Evolutionary conservation across 1,284 basidiomycete species (phyloP), one percentile per base, ranked within the genome.

Genomic region (Neotropicomus parvogracilis): DNA sequence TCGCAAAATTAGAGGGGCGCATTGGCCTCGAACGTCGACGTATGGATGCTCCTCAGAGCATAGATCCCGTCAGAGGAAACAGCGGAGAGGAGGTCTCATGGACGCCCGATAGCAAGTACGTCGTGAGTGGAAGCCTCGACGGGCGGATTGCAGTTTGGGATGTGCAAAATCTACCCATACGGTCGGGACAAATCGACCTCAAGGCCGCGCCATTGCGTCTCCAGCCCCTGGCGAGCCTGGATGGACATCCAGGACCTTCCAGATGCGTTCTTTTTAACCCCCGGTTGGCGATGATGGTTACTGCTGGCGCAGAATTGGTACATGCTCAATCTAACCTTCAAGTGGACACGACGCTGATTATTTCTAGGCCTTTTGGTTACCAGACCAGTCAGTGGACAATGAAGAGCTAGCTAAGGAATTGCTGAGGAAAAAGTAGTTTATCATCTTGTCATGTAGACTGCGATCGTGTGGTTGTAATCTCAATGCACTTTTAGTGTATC

Each of bases 41-140:
- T 35, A 64, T 79, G 41, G 75, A 71, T 35, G 69, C 73, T 1
- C 78, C 75, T 26, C 73, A 73, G 20, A 79, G 71, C 42, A 83
- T 90, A 44, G 81, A 85, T 57, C 87, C 90, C 4, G 68, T 76
- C 11, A 82, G 83, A 54, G 90, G 89, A 0, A 80, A 78, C 50
- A 93, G 90, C 54, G 90, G 92, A 10, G 91, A 95, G 66, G 95
- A 97, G 69, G 85, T 94, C 2, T 80, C 78, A 14, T 97, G 91
- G 90, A 93, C 90, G 3, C 89, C 91, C 0, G 94, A 97, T 65
- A 91, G 90, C 65, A 88, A 88, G 60, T 97, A 80, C 60, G 77
- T 97, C 20, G 64, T 95, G 3, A 79, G 85, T 42, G 91, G 91
- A 26, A 92, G 91, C 48, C 74, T 88, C 32, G 84, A 93, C 60